These are phyloP conservation scores for Daldinia sp. DNA, from an alignment of 2,329 filamentous ascomycete species.

Conservation along the genomic window DNA sequence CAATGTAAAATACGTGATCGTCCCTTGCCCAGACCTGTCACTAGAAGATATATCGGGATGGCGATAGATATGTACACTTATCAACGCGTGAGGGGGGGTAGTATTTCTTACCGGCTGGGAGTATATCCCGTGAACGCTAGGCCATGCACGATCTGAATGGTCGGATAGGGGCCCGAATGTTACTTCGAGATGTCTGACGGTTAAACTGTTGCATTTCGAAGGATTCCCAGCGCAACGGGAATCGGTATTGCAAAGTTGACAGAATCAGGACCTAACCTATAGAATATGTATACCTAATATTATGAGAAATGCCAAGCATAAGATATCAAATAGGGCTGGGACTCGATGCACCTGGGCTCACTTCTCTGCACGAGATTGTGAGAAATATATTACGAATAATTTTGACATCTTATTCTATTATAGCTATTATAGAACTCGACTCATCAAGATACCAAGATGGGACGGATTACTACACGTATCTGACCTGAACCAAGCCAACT, in stretches of 20 bases:
- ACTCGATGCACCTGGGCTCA: neutral
- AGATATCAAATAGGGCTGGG: conserved; percentile 21
- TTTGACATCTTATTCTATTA: neutral
- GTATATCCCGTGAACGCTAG: conserved; percentile 11
- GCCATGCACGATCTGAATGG: conserved; percentile 27
- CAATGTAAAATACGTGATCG: conserved; percentile 5
- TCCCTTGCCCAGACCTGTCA: conserved; percentile 10
- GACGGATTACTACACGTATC: neutral
- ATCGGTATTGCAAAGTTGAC: conserved; percentile 22
- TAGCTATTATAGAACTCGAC: neutral
- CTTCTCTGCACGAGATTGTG: neutral
- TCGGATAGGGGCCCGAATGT: conserved; percentile 31
- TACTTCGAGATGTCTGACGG: conserved; percentile 22
- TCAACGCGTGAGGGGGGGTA: conserved; percentile 24
- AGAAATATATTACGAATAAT: neutral
- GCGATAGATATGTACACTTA: conserved; percentile 8
- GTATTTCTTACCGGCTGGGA: conserved; percentile 18
- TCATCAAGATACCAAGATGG: neutral
- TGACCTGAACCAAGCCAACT: neutral
- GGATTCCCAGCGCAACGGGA: conserved; percentile 11
- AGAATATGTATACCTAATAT: too few species aligned
- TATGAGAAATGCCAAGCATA: conserved; percentile 29
- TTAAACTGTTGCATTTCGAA: conserved; percentile 14
- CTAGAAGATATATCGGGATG: conserved; percentile 29
- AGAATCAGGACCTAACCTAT: neutral